Evolutionary conservation across 2,329 filamentous ascomycete species (phyloP).

Genomic region (Calonectria naviculata): DNA sequence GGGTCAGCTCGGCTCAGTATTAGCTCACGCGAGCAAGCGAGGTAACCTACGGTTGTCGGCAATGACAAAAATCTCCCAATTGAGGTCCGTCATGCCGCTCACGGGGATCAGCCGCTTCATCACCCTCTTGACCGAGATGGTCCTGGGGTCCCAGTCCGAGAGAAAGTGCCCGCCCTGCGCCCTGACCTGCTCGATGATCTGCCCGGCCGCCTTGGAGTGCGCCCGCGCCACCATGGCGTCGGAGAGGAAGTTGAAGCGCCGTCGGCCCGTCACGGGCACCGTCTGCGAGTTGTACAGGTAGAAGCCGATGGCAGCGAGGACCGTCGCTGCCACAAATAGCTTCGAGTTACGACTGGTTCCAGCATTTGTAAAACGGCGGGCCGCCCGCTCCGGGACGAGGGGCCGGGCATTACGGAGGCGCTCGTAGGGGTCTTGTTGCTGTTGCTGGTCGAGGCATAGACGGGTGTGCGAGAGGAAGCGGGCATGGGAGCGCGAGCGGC

Average conservation of each 20-base stretch:
- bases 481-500: conserved; percentile 31
- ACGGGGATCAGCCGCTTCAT: conserved; percentile 75
- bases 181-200: conserved; percentile 64
- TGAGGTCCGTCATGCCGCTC: conserved; percentile 66
- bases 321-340: conserved; percentile 53
- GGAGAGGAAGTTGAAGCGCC: conserved; percentile 77
- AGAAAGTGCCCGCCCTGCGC: conserved; percentile 66
- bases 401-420: conserved; percentile 45
- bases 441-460: conserved; percentile 22
- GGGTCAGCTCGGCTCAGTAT: not conserved
- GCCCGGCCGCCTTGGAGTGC: conserved; percentile 38
- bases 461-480: conserved; percentile 35
- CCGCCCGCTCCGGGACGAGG: conserved; percentile 43
- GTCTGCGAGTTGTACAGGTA: conserved; percentile 78
- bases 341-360: conserved; percentile 44
- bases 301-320: conserved; percentile 62
- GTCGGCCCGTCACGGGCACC: conserved; percentile 78
- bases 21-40: not conserved
- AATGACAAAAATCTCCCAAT: conserved; percentile 82
- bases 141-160: conserved; percentile 67
- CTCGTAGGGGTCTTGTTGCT: conserved; percentile 38
- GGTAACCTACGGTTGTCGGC: conserved; percentile 64
- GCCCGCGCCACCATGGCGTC: conserved; percentile 64
- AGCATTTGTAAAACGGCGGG: conserved; percentile 39
- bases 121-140: conserved; percentile 69